Conservation (phyloP, 2,329 filamentous ascomycete genomes). For the Colletotrichum sp. region DNA sequence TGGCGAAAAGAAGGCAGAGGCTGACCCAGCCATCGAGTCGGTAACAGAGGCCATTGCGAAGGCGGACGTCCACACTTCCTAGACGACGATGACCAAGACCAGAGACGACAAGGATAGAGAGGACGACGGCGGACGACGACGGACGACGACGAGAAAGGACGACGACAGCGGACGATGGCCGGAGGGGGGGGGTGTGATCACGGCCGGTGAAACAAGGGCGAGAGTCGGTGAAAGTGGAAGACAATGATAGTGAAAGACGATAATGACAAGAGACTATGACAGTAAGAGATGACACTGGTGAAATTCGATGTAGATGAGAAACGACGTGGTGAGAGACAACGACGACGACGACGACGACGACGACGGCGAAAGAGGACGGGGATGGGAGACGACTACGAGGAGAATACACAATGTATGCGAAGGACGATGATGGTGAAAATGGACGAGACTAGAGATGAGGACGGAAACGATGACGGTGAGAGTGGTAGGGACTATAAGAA, state of each 20-base stretch:
- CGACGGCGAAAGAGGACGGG: too few relatives aligned
- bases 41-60: conserved; percentile 28
- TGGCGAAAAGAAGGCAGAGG: conserved; percentile 26
- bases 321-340: background rate
- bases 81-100: background rate
- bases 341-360: too few relatives aligned
- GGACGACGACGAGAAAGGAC: background rate
- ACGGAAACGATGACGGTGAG: background rate
- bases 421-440: background rate
- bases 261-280: background rate
- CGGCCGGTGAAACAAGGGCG: background rate
- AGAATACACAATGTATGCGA: too few relatives aligned
- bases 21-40: conserved; percentile 27
- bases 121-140: background rate
- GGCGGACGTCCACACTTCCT: conserved; percentile 29
- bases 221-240: background rate
- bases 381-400: too few relatives aligned
- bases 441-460: background rate
- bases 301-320: background rate
- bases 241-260: background rate
- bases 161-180: too few relatives aligned
- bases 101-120: background rate
- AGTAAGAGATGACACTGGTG: background rate
- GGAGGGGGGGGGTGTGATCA: too few relatives aligned
- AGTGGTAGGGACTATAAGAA: background rate